Conservation (phyloP, 129 eudicot genomes). For the Glebionis coronaria region DNA sequence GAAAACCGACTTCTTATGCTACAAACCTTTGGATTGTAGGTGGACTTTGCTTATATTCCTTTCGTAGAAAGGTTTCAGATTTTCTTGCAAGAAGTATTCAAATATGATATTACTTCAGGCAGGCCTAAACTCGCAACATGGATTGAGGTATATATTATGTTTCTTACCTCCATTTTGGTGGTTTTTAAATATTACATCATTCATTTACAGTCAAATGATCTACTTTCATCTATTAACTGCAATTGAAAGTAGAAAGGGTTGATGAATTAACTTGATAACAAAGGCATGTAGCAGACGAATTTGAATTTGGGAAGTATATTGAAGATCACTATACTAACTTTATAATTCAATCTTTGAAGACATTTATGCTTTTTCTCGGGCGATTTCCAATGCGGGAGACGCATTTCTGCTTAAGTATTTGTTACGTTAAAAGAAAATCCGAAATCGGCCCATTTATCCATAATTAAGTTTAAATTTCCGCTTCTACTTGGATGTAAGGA, state of each 20-base stretch:
- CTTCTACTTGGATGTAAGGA: no score
- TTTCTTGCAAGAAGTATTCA: constrained; percentile 42
- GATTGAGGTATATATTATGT: constrained; percentile 48
- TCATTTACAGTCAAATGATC: background rate
- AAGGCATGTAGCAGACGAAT: constrained; percentile 4
- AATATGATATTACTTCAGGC: constrained; percentile 73
- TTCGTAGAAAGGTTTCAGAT: constrained; percentile 67
- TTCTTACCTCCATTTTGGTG: background rate
- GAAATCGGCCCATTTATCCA: no score
- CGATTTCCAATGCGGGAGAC: no score
- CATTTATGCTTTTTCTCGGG: no score
- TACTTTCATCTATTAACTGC: no score
- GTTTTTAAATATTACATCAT: background rate
- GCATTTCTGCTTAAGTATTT: no score
- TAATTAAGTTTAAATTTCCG: no score
- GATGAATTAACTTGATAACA: constrained; percentile 2
- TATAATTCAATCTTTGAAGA: no score
- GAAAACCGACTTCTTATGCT: background rate
- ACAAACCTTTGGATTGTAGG: constrained; percentile 39
- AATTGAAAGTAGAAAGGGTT: background rate
- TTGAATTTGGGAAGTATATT: no score
- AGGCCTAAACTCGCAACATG: constrained; percentile 74
- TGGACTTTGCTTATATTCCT: constrained; percentile 71
- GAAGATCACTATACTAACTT: no score
- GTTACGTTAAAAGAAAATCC: background rate